Conservation (phyloP, 2,329 filamentous ascomycete genomes). For the Colletotrichum liriopes region DNA sequence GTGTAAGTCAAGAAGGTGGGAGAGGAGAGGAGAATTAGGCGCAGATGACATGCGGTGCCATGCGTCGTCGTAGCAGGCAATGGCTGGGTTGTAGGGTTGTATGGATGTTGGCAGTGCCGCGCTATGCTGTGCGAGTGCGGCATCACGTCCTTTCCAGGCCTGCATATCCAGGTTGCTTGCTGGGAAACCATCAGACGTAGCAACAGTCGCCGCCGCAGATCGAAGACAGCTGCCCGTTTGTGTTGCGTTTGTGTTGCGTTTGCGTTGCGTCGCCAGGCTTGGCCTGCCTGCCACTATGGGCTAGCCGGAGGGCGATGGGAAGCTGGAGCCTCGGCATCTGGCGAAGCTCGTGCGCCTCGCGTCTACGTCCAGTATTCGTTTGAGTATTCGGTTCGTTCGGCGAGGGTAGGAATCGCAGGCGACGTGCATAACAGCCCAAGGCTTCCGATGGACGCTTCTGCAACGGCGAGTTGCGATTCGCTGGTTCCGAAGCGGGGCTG, state of each 20-base stretch:
- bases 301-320: conserved; percentile 3
- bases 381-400: conserved; percentile 18
- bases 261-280: conserved; percentile 31
- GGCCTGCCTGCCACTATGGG: conserved; percentile 11
- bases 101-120: not conserved
- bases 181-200: not conserved
- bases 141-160: not conserved
- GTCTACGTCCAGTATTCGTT: conserved; percentile 2
- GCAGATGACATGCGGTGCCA: not conserved
- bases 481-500: conserved; percentile 1
- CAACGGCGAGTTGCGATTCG: conserved; percentile 38
- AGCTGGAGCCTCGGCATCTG: conserved; percentile 39
- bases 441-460: not conserved
- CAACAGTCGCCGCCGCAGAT: conserved; percentile 6
- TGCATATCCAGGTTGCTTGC: not conserved
- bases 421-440: not conserved
- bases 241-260: conserved; percentile 24
- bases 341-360: conserved; percentile 37
- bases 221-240: conserved; percentile 11
- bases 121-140: conserved; percentile 16
- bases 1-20: conserved; percentile 20
- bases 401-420: conserved; percentile 10
- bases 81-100: conserved; percentile 1
- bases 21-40: not conserved
- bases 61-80: conserved; percentile 4